These are phyloP conservation scores for Clarireedia hainanense DNA, from an alignment of 2,329 filamentous ascomycete genomes.

Conservation along the genomic window DNA sequence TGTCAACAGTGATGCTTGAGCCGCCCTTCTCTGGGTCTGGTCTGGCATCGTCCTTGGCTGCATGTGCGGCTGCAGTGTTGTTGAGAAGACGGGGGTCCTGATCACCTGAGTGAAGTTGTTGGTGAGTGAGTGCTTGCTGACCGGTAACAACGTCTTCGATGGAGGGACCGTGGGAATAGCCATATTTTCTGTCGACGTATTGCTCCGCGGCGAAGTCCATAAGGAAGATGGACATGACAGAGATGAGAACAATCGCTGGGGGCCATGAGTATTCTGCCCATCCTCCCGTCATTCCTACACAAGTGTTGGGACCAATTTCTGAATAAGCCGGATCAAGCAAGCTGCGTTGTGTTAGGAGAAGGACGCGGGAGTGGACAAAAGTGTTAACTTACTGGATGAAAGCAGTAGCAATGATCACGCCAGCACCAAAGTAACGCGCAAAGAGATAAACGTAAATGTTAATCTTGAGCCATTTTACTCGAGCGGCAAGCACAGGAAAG, in stretches of 20 bases:
- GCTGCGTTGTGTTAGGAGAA: constrained; percentile 26
- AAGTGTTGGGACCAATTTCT: constrained; percentile 39
- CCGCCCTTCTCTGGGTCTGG: constrained; percentile 14
- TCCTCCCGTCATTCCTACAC: constrained; percentile 46
- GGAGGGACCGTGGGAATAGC: constrained; percentile 18
- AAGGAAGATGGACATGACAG: constrained; percentile 47
- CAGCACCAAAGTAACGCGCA: constrained; percentile 60
- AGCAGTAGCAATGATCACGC: constrained; percentile 69
- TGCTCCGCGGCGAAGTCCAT: constrained; percentile 53
- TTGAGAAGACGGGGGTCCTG: constrained; percentile 28
- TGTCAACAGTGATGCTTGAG: background rate
- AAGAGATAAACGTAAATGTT: constrained; percentile 62
- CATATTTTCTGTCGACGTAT: constrained; percentile 32
- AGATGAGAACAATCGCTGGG: constrained; percentile 42
- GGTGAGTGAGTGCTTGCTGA: constrained; percentile 25
- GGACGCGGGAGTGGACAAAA: constrained; percentile 14
- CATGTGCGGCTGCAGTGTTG: constrained; percentile 18
- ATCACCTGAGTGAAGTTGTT: constrained; percentile 35
- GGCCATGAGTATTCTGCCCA: constrained; percentile 27
- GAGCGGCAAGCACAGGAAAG: constrained; percentile 60
- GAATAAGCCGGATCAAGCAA: constrained; percentile 38
- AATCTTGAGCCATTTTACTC: constrained; percentile 46
- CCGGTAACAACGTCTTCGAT: constrained; percentile 25
- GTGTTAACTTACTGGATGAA: constrained; percentile 59
- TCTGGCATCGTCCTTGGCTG: constrained; percentile 12